phyloP scores from a whole-genome alignment of 768 basidiomycete genomes.

The Mycena alexandri region DNA sequence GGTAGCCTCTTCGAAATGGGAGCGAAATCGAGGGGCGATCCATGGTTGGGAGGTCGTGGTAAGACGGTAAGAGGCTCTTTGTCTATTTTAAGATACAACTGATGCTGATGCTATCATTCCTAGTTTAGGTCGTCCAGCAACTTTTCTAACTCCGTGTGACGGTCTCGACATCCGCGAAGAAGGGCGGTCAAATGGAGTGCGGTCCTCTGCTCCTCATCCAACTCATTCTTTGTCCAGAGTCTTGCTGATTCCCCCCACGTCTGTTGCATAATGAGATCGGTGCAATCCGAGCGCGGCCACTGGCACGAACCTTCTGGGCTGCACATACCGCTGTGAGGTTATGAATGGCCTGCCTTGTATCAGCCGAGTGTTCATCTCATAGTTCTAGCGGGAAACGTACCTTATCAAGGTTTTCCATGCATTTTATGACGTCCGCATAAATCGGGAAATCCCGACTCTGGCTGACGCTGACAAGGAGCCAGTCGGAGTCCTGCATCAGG shows the following conservation, averaged over 20 bases:
- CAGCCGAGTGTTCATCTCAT: not conserved
- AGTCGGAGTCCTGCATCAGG: conserved; percentile 4
- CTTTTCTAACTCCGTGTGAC: not conserved
- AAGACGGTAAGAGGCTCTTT: too few species aligned
- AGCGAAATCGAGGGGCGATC: too few species aligned
- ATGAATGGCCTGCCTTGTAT: not conserved
- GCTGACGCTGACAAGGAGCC: not conserved
- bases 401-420: not conserved
- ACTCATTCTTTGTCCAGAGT: too few species aligned
- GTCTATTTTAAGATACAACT: too few species aligned
- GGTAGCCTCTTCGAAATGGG: too few species aligned
- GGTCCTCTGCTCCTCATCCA: not conserved
- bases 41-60: too few species aligned
- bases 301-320: not conserved
- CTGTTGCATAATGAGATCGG: not conserved
- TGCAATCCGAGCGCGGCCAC: not conserved
- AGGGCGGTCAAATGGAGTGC: not conserved
- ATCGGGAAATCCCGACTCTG: not conserved
- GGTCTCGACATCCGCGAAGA: not conserved
- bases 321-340: not conserved
- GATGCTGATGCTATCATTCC: too few species aligned
- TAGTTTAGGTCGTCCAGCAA: not conserved
- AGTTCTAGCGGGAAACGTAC: not conserved
- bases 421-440: not conserved
- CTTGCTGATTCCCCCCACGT: not conserved